phyloP scores from a whole-genome alignment of 2,329 filamentous ascomycete genomes.

The Verticillium tricorpus region DNA sequence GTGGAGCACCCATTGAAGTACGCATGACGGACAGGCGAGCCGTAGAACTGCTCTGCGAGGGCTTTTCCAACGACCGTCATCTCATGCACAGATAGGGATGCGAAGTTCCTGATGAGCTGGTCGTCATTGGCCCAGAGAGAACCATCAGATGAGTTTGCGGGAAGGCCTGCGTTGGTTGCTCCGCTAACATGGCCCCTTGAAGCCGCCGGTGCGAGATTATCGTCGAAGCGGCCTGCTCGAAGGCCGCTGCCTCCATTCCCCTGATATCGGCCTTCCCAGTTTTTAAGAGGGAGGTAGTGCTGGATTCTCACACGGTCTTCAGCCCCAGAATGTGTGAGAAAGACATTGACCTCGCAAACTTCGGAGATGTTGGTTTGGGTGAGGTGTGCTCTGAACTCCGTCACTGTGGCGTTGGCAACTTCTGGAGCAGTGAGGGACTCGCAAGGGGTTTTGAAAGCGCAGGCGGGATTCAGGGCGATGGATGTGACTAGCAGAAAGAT shows the following conservation, averaged over 20 bases:
- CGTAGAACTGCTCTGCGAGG: constrained; percentile 43
- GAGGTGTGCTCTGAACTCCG: background rate
- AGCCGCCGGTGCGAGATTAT: background rate
- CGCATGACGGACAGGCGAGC: constrained; percentile 33
- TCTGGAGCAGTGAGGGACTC: background rate
- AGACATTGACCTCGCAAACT: constrained; percentile 14
- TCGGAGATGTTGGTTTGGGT: background rate
- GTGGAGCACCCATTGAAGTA: constrained; percentile 51
- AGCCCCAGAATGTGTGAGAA: constrained; percentile 2
- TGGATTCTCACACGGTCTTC: constrained; percentile 9
- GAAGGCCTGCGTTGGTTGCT: constrained; percentile 16
- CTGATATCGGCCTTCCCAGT: constrained; percentile 10
- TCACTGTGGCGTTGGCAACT: background rate
- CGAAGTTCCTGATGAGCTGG: constrained; percentile 25
- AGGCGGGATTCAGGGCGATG: background rate
- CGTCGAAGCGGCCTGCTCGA: constrained; percentile 1
- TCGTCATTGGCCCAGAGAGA: constrained; percentile 12
- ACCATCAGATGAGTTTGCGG: constrained; percentile 5
- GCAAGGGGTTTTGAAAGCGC: background rate
- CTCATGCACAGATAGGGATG: constrained; percentile 33
- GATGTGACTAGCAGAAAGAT: background rate
- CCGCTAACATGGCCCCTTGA: constrained; percentile 11
- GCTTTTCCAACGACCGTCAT: constrained; percentile 43
- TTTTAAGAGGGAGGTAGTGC: constrained; percentile 6
- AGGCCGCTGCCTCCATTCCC: constrained; percentile 11